Conservation (phyloP, 2,329 filamentous ascomycete genomes). For the Chaetothyriales sp. region DNA sequence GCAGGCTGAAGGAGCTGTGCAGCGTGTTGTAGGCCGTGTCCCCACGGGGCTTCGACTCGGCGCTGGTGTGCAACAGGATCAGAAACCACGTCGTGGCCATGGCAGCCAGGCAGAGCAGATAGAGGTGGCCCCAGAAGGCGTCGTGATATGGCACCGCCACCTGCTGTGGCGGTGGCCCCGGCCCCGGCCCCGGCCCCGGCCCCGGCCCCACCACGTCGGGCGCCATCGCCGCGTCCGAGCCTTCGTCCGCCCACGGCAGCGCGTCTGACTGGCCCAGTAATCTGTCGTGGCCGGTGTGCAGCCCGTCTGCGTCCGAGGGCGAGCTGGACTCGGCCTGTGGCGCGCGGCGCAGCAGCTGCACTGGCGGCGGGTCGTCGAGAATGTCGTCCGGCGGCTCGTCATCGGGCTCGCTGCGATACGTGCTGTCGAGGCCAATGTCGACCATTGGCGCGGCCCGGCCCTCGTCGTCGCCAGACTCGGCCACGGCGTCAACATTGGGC, state of each 20-base stretch:
- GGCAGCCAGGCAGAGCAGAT: conserved; percentile 68
- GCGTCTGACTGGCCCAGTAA: conserved; percentile 25
- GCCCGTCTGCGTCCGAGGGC: conserved; percentile 38
- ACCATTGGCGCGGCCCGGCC: conserved; percentile 52
- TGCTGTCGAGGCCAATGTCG: conserved; percentile 69
- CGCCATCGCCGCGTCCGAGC: conserved; percentile 39
- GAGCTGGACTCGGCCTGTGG: conserved; percentile 23
- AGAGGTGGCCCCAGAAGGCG: conserved; percentile 81
- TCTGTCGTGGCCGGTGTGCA: conserved; percentile 25
- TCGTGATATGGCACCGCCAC: conserved; percentile 70
- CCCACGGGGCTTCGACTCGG: conserved; percentile 55
- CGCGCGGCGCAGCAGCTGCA: conserved; percentile 40
- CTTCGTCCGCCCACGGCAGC: conserved; percentile 33
- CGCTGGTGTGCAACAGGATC: conserved; percentile 75
- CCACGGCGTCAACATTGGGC: conserved; percentile 23
- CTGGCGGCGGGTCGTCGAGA: conserved; percentile 41
- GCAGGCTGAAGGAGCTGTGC: conserved; percentile 72
- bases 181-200: conserved; percentile 40
- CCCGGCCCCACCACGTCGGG: no score
- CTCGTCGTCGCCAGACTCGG: conserved; percentile 20
- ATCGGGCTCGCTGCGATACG: conserved; percentile 35
- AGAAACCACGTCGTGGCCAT: conserved; percentile 81
- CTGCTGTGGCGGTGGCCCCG: conserved; percentile 41
- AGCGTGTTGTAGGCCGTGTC: conserved; percentile 91
- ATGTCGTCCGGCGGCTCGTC: conserved; percentile 28